phyloP scores from a whole-genome alignment of 2,329 filamentous ascomycete species.

The Aulographum hederae region DNA sequence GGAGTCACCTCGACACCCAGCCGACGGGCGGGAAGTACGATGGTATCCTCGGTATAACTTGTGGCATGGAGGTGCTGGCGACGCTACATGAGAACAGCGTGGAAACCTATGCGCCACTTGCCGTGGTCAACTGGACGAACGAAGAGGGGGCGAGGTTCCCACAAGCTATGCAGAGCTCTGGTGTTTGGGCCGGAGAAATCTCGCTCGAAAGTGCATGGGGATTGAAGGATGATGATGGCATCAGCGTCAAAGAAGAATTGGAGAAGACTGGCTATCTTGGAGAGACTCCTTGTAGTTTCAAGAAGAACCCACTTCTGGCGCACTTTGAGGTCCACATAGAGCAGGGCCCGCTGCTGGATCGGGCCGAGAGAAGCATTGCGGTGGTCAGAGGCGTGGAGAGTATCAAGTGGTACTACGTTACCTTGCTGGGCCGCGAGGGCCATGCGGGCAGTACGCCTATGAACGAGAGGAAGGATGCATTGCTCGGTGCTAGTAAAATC shows the following conservation, averaged over 20 bases:
- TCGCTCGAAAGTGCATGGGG: slow-evolving; percentile 1
- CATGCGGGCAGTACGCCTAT: slow-evolving; percentile 9
- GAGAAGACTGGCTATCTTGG: slow-evolving; percentile 15
- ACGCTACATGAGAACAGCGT: slow-evolving; percentile 15
- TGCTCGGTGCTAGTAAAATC: slow-evolving; percentile 2
- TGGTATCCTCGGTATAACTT: slow-evolving; percentile 10
- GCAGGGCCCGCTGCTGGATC: slow-evolving; percentile 8
- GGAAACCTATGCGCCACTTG: slow-evolving; percentile 7
- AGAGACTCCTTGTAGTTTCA: slow-evolving; percentile 8
- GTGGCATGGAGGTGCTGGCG: slow-evolving; percentile 16
- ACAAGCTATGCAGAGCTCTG: slow-evolving; percentile 7
- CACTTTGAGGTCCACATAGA: slow-evolving; percentile 12
- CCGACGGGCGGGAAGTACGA: slow-evolving; percentile 11
- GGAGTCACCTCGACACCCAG: slow-evolving; percentile 10
- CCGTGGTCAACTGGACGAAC: slow-evolving; percentile 5
- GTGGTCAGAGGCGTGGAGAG: slow-evolving; percentile 10
- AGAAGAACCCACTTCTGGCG: slow-evolving; percentile 8
- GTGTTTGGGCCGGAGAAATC: slow-evolving; percentile 11
- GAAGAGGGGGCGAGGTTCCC: slow-evolving; percentile 10
- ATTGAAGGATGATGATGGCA: slow-evolving; percentile 8
- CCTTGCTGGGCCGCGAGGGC: slow-evolving; percentile 14
- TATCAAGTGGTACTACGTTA: slow-evolving; percentile 12
- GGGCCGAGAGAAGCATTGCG: slow-evolving; percentile 8
- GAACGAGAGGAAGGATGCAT: slow-evolving; percentile 1
- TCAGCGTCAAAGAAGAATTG: slow-evolving; percentile 13